Conservation (phyloP, 2,329 filamentous ascomycete genomes). For the Phoma herbarum region DNA sequence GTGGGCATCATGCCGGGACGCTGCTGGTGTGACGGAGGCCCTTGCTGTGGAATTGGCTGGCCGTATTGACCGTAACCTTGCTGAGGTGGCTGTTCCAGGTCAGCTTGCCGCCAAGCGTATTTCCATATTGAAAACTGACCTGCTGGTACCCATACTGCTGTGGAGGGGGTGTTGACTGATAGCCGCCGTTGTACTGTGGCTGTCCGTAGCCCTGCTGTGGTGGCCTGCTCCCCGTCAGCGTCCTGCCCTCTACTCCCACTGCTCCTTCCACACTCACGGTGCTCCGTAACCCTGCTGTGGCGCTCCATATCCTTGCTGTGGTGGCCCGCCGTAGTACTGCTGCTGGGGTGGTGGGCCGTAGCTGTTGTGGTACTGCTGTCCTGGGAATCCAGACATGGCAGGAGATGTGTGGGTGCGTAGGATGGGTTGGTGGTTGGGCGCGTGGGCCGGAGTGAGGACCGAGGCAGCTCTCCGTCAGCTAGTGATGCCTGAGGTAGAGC, state of each 20-base stretch:
- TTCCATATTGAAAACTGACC: slow-evolving; percentile 34
- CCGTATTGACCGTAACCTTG: slow-evolving; percentile 44
- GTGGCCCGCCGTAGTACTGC: slow-evolving; percentile 40
- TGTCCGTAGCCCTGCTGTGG: slow-evolving; percentile 53
- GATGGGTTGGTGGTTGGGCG: slow-evolving; percentile 6
- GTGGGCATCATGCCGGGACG: slow-evolving; percentile 62
- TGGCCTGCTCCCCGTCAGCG: slow-evolving; percentile 32
- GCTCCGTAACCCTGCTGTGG: slow-evolving; percentile 34
- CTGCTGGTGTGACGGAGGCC: slow-evolving; percentile 34
- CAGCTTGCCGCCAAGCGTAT: slow-evolving; percentile 20
- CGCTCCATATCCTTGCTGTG: slow-evolving; percentile 31
- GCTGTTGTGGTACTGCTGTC: slow-evolving; percentile 54
- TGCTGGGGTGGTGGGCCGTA: slow-evolving; percentile 45
- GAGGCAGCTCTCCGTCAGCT: slow-evolving; percentile 14
- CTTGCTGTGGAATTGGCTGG: slow-evolving; percentile 33
- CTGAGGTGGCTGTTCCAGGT: slow-evolving; percentile 44
- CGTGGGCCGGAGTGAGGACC: slow-evolving; percentile 8
- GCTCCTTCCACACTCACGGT: slow-evolving; percentile 34
- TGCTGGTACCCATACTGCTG: slow-evolving; percentile 56
- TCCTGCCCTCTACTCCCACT: slow-evolving; percentile 1
- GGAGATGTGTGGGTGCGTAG: slow-evolving; percentile 15
- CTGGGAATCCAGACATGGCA: slow-evolving; percentile 53
- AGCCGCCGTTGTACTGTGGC: slow-evolving; percentile 52
- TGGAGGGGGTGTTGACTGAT: slow-evolving; percentile 52
- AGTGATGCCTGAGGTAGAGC: not conserved